Evolutionary conservation across 2,329 filamentous ascomycete genomes (phyloP).

Genomic region (Pestalotiopsis sp.): DNA sequence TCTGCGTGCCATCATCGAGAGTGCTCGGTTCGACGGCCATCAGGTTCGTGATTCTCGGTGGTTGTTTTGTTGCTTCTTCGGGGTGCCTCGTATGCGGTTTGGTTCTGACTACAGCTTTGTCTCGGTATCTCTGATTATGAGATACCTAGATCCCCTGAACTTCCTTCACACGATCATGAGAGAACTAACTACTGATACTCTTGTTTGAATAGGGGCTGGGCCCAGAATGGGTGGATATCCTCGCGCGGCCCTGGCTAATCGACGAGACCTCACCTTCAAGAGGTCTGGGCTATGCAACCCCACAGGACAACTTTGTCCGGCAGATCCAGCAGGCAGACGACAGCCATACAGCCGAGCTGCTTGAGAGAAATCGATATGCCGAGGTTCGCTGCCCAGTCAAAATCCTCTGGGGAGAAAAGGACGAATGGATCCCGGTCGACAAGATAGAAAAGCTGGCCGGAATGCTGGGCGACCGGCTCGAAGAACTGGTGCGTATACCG

Average conservation of each 20-base stretch:
- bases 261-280: not conserved
- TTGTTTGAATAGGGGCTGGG: not conserved
- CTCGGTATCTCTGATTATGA: too few relatives aligned
- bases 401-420: constrained; percentile 6
- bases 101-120: too few relatives aligned
- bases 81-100: too few relatives aligned
- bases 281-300: not conserved
- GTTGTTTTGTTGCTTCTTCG: too few relatives aligned
- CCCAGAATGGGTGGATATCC: not conserved
- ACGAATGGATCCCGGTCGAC: not conserved
- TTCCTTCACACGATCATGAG: too few relatives aligned
- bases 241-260: not conserved
- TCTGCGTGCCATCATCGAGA: constrained; percentile 4
- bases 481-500: not conserved
- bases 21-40: not conserved
- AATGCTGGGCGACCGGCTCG: not conserved
- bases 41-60: too few relatives aligned
- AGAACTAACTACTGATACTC: too few relatives aligned
- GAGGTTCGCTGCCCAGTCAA: constrained; percentile 1
- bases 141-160: too few relatives aligned
- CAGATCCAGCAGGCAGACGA: constrained; percentile 5
- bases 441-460: not conserved
- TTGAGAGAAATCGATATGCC: not conserved
- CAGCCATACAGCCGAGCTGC: constrained; percentile 5
- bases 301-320: constrained; percentile 3